Conservation (phyloP, 805 yeast genomes). For the Schwanniomyces occidentalis region DNA sequence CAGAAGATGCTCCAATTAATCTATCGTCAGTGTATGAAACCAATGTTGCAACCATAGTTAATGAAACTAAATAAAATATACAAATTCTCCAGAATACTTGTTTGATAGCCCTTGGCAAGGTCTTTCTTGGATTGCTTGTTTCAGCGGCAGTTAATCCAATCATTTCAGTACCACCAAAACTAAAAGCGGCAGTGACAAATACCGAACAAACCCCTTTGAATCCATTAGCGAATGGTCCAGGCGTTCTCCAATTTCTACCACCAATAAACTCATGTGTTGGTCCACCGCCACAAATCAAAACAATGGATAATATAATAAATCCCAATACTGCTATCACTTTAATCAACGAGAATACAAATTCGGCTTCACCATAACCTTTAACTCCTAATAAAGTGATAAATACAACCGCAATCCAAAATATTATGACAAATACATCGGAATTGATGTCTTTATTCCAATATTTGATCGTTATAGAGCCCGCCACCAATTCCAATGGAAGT, state of each 20-base stretch:
- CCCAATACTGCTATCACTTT: conserved; percentile 7
- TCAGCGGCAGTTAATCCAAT: conserved; percentile 13
- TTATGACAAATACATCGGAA: conserved; percentile 9
- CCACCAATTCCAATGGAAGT: conserved; percentile 6
- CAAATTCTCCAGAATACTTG: conserved; percentile 24
- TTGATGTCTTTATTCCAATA: conserved; percentile 10
- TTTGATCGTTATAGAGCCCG: conserved; percentile 7
- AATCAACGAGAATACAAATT: conserved; percentile 6
- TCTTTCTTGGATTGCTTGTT: conserved; percentile 22
- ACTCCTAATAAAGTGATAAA: conserved; percentile 7
- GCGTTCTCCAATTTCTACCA: conserved; percentile 9
- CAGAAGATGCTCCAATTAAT: conserved; percentile 8
- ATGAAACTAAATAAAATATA: conserved; percentile 20
- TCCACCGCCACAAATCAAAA: conserved; percentile 13
- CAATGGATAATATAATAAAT: conserved; percentile 22
- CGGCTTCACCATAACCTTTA: conserved; percentile 10
- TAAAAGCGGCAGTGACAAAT: conserved; percentile 42
- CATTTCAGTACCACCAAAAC: conserved; percentile 13
- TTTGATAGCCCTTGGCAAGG: conserved; percentile 23
- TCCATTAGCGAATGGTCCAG: conserved; percentile 26
- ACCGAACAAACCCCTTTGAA: conserved; percentile 33
- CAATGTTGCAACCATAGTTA: conserved; percentile 18
- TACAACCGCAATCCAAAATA: conserved; percentile 7
- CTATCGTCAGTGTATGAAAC: conserved; percentile 17
- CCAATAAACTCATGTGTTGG: conserved; percentile 8